phyloP scores from a whole-genome alignment of 345 rosid genomes.

The Salix exigua region DNA sequence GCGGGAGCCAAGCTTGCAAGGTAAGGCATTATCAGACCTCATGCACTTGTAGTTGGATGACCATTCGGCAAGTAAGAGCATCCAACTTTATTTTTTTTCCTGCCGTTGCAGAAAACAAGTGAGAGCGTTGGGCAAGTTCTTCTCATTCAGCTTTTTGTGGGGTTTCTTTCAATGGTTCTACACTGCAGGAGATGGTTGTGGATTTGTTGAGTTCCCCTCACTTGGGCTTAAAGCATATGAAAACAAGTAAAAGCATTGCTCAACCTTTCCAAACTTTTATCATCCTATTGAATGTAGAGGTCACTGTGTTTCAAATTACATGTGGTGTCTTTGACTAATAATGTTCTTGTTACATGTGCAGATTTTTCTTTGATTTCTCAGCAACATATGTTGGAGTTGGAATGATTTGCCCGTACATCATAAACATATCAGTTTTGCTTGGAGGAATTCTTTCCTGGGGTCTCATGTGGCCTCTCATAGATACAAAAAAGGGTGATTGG shows the following conservation, averaged over 20 bases:
- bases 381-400: conserved; percentile 80
- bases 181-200: conserved; percentile 29
- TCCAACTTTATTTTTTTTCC: not conserved
- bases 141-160: conserved; percentile 34
- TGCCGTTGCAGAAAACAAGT: conserved; percentile 26
- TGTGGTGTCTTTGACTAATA: not conserved
- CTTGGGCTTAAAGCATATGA: conserved; percentile 28
- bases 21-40: not conserved
- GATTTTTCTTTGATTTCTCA: conserved; percentile 64
- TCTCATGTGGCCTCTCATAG: conserved; percentile 74
- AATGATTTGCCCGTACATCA: conserved; percentile 72
- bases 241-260: conserved; percentile 6
- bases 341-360: not conserved
- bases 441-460: conserved; percentile 79
- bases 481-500: conserved; percentile 54
- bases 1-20: conserved; percentile 32
- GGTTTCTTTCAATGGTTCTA: conserved; percentile 37
- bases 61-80: not conserved
- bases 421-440: conserved; percentile 57
- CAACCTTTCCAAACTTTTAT: not conserved
- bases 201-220: conserved; percentile 24
- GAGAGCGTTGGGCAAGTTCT: conserved; percentile 24
- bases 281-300: not conserved
- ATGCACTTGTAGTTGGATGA: not conserved
- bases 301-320: not conserved